Evolutionary conservation across 169 alveolate species (phyloP).

Genomic region (Plasmodium blacklocki): DNA sequence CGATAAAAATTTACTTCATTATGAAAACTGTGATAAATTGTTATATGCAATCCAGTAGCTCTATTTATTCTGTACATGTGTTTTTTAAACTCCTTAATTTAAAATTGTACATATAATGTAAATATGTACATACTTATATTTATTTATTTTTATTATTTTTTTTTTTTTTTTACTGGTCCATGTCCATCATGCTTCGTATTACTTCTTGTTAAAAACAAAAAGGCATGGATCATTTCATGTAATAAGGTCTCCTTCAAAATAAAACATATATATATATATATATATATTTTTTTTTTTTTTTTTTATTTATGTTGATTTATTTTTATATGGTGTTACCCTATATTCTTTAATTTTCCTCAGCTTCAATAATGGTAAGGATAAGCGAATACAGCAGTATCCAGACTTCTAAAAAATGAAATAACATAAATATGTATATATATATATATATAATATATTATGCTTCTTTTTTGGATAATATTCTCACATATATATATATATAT

Average conservation of each 20-base stretch:
- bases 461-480: too few species aligned
- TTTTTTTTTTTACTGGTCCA: slow-evolving; percentile 85
- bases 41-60: slow-evolving; percentile 91
- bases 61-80: slow-evolving; percentile 92
- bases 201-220: slow-evolving; percentile 88
- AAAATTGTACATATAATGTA: slow-evolving; percentile 13
- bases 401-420: slow-evolving; percentile 48
- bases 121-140: neutral
- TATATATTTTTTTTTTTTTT: neutral
- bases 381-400: slow-evolving; percentile 92
- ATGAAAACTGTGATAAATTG: slow-evolving; percentile 92
- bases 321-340: slow-evolving; percentile 58
- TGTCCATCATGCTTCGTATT: slow-evolving; percentile 89
- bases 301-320: too few species aligned
- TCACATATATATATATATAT: neutral
- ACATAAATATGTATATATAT: neutral
- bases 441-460: too few species aligned
- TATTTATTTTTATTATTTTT: neutral
- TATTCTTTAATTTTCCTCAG: slow-evolving; percentile 92
- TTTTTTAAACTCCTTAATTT: slow-evolving; percentile 86
- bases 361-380: slow-evolving; percentile 93
- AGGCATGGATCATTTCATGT: slow-evolving; percentile 98
- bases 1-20: slow-evolving; percentile 94
- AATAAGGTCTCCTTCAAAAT: slow-evolving; percentile 91
- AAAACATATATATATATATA: neutral